phyloP scores from a whole-genome alignment of 23 red algal genomes.

The Chondrus crispus region DNA sequence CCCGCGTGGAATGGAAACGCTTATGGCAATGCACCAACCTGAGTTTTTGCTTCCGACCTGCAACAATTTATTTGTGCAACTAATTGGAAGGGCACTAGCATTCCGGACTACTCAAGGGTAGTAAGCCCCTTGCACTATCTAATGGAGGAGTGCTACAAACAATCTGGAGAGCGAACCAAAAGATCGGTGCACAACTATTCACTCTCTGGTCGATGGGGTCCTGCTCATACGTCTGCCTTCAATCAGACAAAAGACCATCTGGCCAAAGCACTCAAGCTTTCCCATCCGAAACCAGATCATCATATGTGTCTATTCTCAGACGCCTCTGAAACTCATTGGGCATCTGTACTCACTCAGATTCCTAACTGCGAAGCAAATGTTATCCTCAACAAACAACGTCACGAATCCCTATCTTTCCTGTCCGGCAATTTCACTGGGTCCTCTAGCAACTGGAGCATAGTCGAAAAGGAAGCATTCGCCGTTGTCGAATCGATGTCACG shows the following conservation, averaged over 20 bases:
- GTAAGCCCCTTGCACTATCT: slow-evolving; percentile 1
- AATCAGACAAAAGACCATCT: slow-evolving; percentile 10
- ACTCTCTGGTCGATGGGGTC: slow-evolving; percentile 6
- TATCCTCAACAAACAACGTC: not conserved
- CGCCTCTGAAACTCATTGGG: slow-evolving; percentile 1
- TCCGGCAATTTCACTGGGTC: not conserved
- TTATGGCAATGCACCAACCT: too few relatives aligned
- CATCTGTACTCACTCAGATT: slow-evolving; percentile 9
- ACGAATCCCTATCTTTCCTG: not conserved
- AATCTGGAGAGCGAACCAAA: slow-evolving; percentile 13
- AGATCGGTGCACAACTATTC: not conserved
- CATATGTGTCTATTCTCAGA: slow-evolving; percentile 13
- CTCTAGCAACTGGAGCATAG: not conserved
- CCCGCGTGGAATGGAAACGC: too few relatives aligned
- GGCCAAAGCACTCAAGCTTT: not conserved
- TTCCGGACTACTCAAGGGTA: not conserved
- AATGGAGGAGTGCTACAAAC: not conserved
- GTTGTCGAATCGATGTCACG: not conserved
- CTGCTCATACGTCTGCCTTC: not conserved
- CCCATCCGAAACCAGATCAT: slow-evolving; percentile 1
- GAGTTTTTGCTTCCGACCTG: too few relatives aligned
- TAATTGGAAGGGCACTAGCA: not conserved
- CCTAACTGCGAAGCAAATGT: not conserved
- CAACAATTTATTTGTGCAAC: not conserved
- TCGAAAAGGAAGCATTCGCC: not conserved